These are phyloP conservation scores for Pichia sp. DNA, from an alignment of 1,139 yeast species.

Conservation along the genomic window DNA sequence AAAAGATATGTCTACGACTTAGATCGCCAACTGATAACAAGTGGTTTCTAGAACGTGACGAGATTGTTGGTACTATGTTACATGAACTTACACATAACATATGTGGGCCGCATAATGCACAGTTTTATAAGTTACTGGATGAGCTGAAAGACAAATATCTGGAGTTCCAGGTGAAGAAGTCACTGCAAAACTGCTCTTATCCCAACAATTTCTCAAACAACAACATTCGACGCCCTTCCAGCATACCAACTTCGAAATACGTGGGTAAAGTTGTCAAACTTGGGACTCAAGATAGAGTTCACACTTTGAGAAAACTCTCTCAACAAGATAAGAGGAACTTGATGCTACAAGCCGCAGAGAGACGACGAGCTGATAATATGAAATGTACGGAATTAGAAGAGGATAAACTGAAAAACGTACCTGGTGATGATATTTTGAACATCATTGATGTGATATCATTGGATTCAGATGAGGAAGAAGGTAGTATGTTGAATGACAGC, in stretches of 20 bases:
- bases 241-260: constrained; percentile 2
- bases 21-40: constrained; percentile 51
- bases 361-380: constrained; percentile 50
- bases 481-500: no score
- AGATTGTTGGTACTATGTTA: constrained; percentile 71
- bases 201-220: constrained; percentile 7
- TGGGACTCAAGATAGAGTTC: constrained; percentile 11
- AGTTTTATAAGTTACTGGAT: constrained; percentile 61
- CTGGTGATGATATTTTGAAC: constrained; percentile 32
- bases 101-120: constrained; percentile 72
- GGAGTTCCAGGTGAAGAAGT: constrained; percentile 40
- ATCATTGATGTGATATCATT: constrained; percentile 26
- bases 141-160: constrained; percentile 54
- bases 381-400: constrained; percentile 36
- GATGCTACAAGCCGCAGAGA: constrained; percentile 61
- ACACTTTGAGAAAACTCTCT: neutral
- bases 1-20: constrained; percentile 64
- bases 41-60: constrained; percentile 59
- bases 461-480: constrained; percentile 8
- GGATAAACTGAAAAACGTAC: constrained; percentile 12
- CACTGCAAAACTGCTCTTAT: constrained; percentile 18
- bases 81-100: constrained; percentile 85
- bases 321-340: constrained; percentile 30
- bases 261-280: constrained; percentile 9
- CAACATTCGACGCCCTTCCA: neutral